Conservation (phyloP, 1,284 basidiomycete genomes). For the Apiotrichum montevideense region DNA sequence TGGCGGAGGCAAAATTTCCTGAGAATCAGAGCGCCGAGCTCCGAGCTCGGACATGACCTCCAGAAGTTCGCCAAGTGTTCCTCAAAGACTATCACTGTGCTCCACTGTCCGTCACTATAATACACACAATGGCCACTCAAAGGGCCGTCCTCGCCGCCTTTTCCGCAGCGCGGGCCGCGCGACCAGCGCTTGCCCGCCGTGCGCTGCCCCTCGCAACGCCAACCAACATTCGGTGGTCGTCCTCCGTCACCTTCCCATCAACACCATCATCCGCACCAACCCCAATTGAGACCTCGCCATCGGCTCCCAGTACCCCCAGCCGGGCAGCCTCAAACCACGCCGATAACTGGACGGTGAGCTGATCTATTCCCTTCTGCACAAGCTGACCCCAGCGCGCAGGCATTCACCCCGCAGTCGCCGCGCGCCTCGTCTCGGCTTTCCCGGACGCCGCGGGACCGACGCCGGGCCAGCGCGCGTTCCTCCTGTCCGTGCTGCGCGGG, state of each 20-base stretch:
- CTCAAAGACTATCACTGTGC: no score
- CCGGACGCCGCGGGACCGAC: conserved; percentile 26
- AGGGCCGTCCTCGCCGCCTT: neutral
- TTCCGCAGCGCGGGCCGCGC: neutral
- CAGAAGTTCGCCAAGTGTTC: no score
- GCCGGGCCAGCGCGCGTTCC: conserved; percentile 27
- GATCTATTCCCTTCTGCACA: no score
- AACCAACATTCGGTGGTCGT: neutral
- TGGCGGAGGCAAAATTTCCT: neutral
- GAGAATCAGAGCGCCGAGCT: neutral
- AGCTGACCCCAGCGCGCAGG: conserved; percentile 12
- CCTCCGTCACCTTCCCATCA: neutral
- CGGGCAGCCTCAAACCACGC: no score
- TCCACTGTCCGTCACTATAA: no score
- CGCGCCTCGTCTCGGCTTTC: conserved; percentile 9
- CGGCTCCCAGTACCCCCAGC: no score
- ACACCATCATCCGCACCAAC: no score
- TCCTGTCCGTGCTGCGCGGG: conserved; percentile 20
- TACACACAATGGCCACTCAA: no score
- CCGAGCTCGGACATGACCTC: no score
- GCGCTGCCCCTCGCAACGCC: no score
- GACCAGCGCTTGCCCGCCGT: neutral
- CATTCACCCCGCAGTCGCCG: conserved; percentile 1
- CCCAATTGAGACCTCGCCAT: no score
- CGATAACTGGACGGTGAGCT: conserved; percentile 9